Evolutionary conservation across 208 protist species (phyloP).

Genomic region (Trypanosoma boissoni): DNA sequence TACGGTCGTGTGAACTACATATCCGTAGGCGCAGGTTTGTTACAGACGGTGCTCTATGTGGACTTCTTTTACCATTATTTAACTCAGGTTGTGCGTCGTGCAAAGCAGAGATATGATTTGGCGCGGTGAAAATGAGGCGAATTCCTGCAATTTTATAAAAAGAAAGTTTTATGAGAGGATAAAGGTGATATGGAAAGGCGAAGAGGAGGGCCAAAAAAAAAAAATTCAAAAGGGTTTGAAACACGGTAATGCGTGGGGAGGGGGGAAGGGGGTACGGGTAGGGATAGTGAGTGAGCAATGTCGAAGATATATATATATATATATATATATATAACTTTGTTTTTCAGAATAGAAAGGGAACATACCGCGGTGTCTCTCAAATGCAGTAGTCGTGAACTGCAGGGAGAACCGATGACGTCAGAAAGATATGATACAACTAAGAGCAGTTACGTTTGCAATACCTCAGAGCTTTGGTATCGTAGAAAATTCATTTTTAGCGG

Average conservation of each 20-base stretch:
- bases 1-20: slow-evolving; percentile 68
- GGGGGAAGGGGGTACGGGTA: neutral
- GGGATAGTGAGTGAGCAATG: neutral
- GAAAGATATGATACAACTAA: no score
- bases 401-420: no score
- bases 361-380: neutral
- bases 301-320: neutral
- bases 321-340: neutral
- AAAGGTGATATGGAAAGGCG: neutral
- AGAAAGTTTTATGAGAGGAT: neutral
- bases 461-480: no score
- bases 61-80: slow-evolving; percentile 98
- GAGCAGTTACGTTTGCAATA: no score
- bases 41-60: slow-evolving; percentile 94
- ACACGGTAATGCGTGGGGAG: neutral
- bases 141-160: no score
- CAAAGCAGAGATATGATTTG: slow-evolving; percentile 78
- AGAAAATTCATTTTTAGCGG: no score
- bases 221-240: no score
- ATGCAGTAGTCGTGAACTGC: neutral
- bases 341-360: neutral
- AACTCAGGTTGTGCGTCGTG: slow-evolving; percentile 70
- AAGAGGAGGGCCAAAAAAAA: neutral
- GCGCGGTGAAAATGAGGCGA: slow-evolving; percentile 34
- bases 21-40: slow-evolving; percentile 70